phyloP scores from a whole-genome alignment of 163 green algal genomes.

The Scenedesmus sp. region DNA sequence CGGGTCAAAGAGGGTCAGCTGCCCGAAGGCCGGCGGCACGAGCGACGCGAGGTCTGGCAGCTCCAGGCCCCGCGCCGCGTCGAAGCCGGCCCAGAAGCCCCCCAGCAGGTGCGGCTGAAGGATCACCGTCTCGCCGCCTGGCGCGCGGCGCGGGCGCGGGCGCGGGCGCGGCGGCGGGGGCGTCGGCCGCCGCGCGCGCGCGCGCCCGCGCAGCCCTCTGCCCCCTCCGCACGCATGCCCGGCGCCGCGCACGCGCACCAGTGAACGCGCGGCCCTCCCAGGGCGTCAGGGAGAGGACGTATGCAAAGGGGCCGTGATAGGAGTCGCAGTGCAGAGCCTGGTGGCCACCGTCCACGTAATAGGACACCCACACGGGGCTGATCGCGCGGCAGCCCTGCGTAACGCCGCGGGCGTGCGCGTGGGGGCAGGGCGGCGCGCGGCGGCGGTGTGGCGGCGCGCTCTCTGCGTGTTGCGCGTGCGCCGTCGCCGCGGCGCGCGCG shows the following conservation, averaged over 20 bases:
- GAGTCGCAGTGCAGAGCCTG: conserved; percentile 80
- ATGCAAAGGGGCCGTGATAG: conserved; percentile 84
- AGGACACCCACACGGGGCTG: conserved; percentile 84
- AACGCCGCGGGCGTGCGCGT: too few species aligned
- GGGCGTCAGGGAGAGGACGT: conserved; percentile 81
- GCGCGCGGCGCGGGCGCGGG: too few species aligned
- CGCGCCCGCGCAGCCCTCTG: not conserved
- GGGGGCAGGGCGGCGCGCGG: too few species aligned
- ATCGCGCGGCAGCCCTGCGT: conserved; percentile 76
- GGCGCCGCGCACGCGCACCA: not conserved
- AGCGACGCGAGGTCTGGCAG: conserved; percentile 65
- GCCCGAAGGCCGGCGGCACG: conserved; percentile 74
- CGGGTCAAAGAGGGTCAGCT: conserved; percentile 82
- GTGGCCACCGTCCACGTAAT: conserved; percentile 72
- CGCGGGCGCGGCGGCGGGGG: too few species aligned
- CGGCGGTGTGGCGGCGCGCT: too few species aligned
- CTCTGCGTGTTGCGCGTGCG: too few species aligned
- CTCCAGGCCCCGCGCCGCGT: conserved; percentile 65
- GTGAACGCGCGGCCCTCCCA: conserved; percentile 53
- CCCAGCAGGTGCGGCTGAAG: conserved; percentile 66
- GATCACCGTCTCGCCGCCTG: conserved; percentile 83
- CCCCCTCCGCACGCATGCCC: not conserved
- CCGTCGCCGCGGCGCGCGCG: too few species aligned
- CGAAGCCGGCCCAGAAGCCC: conserved; percentile 77
- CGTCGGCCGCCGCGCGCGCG: too few species aligned